Conservation (phyloP, 1,284 basidiomycete genomes). For the Amylostereum areolatum region DNA sequence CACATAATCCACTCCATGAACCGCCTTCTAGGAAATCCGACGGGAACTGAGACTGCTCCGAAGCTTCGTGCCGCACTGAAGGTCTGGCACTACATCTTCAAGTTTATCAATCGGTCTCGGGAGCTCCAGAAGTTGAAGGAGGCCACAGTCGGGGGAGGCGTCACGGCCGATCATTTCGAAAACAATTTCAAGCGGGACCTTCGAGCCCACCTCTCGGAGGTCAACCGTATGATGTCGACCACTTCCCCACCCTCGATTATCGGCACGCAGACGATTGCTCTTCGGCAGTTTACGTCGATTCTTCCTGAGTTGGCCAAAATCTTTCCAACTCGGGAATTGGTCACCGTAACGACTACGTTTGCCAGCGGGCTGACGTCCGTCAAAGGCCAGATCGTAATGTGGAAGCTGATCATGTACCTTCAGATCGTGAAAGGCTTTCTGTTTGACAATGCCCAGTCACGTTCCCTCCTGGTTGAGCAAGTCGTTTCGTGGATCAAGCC, state of each 20-base stretch:
- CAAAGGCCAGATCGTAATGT: constrained; percentile 86
- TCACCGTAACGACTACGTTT: constrained; percentile 82
- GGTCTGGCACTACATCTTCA: constrained; percentile 96
- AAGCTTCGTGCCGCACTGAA: constrained; percentile 85
- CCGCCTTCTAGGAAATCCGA: constrained; percentile 71
- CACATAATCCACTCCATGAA: constrained; percentile 88
- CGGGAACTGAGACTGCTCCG: constrained; percentile 69
- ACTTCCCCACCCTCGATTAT: constrained; percentile 81
- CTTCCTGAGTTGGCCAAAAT: constrained; percentile 83
- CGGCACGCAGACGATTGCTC: constrained; percentile 89
- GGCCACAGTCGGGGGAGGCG: constrained; percentile 67
- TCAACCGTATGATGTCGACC: constrained; percentile 87
- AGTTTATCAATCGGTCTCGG: constrained; percentile 84
- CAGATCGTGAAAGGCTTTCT: constrained; percentile 87
- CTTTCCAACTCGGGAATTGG: constrained; percentile 76
- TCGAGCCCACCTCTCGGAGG: constrained; percentile 68
- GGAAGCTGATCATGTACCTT: constrained; percentile 91
- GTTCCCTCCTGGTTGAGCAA: constrained; percentile 80
- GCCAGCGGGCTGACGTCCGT: constrained; percentile 76
- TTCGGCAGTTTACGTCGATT: constrained; percentile 93
- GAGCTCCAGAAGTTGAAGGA: constrained; percentile 85
- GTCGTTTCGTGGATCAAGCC: constrained; percentile 94
- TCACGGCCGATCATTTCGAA: constrained; percentile 84
- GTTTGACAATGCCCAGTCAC: constrained; percentile 79
- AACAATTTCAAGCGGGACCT: constrained; percentile 81